Conservation (phyloP, 805 yeast species). For the Wickerhamiella nectarea region DNA sequence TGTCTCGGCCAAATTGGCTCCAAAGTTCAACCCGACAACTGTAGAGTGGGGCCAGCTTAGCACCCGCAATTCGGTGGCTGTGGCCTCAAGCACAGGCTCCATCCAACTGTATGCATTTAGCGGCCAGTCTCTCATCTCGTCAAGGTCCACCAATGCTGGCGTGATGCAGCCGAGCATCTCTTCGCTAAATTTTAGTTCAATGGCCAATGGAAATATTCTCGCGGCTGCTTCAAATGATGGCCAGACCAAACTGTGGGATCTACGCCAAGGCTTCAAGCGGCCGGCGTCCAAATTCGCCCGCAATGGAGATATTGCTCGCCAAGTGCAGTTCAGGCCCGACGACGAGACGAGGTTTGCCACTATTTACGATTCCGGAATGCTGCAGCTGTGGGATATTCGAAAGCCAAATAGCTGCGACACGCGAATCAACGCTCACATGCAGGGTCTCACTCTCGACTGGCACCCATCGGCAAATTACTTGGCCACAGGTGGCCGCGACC, state of each 20-base stretch:
- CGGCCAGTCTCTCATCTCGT: conserved; percentile 28
- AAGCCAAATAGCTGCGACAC: conserved; percentile 48
- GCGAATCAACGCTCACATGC: conserved; percentile 75
- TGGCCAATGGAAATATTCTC: conserved; percentile 34
- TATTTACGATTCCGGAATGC: conserved; percentile 77
- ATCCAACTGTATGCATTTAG: conserved; percentile 7
- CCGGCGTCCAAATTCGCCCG: conserved; percentile 39
- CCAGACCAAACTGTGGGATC: conserved; percentile 69
- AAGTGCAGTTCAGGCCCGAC: conserved; percentile 41
- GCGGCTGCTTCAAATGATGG: conserved; percentile 73
- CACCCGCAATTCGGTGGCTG: conserved; percentile 12
- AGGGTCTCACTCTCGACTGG: conserved; percentile 79
- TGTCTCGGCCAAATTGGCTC: conserved; percentile 15
- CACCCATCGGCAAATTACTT: conserved; percentile 73
- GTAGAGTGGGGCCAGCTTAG: conserved; percentile 25
- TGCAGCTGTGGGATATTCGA: conserved; percentile 80
- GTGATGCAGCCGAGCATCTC: conserved; percentile 1
- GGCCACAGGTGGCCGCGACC: conserved; percentile 88
- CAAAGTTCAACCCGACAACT: conserved; percentile 23
- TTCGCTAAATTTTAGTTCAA: conserved; percentile 8
- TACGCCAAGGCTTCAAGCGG: conserved; percentile 38
- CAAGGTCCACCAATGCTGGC: conserved; percentile 32
- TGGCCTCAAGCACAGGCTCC: conserved; percentile 2
- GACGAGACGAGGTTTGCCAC: conserved; percentile 46
- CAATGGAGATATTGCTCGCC: conserved; percentile 58